Conservation (phyloP, 139 green algal species). For the Coccomyxa sp. region DNA sequence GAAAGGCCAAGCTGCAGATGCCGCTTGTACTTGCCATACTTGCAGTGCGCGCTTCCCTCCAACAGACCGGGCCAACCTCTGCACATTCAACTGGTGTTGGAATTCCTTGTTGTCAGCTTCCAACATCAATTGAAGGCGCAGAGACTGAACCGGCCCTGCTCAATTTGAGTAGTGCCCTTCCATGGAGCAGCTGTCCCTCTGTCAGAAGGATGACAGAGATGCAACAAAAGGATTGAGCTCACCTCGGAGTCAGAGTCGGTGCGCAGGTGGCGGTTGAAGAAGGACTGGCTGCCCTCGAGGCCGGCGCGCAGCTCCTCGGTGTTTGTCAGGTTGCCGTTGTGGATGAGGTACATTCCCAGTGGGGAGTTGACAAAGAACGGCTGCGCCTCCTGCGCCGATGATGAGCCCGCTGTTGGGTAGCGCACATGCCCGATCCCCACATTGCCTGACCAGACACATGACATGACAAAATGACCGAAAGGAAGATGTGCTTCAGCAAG, state of each 20-base stretch:
- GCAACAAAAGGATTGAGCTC: background rate
- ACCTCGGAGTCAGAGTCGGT: slow-evolving; percentile 91
- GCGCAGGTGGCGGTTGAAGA: slow-evolving; percentile 84
- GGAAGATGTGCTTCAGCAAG: background rate
- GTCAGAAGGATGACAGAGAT: too few species aligned
- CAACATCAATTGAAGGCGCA: too few species aligned
- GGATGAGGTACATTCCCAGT: slow-evolving; percentile 96
- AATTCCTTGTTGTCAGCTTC: too few species aligned
- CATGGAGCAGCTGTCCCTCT: too few species aligned
- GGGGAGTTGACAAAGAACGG: slow-evolving; percentile 99
- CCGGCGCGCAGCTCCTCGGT: slow-evolving; percentile 71
- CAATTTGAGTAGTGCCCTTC: background rate
- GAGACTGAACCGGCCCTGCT: background rate
- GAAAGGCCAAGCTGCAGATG: too few species aligned
- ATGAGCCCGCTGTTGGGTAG: slow-evolving; percentile 94
- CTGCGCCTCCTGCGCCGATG: slow-evolving; percentile 89
- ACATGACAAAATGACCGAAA: background rate
- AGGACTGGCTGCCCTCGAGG: slow-evolving; percentile 67
- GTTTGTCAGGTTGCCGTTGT: slow-evolving; percentile 99
- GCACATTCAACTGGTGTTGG: too few species aligned
- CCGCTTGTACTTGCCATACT: too few species aligned
- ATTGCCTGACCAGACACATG: slow-evolving; percentile 32
- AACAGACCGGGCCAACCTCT: too few species aligned
- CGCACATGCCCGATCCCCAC: slow-evolving; percentile 85
- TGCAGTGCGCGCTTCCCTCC: too few species aligned